A percentile compares a stretch with the other conserved stretches of the same genome.
phyloP scores from a whole-genome alignment of 768 basidiomycete species.

The Baorangia bicolor region DNA sequence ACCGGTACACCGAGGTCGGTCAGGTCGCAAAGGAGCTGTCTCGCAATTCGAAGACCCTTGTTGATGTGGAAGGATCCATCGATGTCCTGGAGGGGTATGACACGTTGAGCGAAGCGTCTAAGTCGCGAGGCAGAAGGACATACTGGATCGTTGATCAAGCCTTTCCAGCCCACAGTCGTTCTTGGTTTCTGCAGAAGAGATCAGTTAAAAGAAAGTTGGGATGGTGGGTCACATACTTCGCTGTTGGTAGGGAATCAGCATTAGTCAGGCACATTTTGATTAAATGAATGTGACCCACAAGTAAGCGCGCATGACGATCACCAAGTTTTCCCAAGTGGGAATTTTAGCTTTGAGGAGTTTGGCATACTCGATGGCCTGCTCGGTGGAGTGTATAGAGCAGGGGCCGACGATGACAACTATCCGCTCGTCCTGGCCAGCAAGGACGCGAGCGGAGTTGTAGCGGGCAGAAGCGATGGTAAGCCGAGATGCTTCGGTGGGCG shows the following conservation, averaged over 20 bases:
- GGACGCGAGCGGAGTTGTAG: constrained; percentile 71
- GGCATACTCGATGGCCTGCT: constrained; percentile 84
- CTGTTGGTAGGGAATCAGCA: constrained; percentile 34
- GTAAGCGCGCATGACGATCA: constrained; percentile 96
- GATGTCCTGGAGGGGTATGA: constrained; percentile 50
- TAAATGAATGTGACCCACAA: constrained; percentile 60
- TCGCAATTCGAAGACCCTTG: constrained; percentile 87
- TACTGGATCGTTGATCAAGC: constrained; percentile 85
- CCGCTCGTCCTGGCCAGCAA: constrained; percentile 83
- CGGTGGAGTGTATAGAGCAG: constrained; percentile 90
- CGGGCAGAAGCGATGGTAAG: constrained; percentile 80
- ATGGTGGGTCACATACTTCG: constrained; percentile 32
- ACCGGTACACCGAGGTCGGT: constrained; percentile 89
- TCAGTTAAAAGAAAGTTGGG: constrained; percentile 8
- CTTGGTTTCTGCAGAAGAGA: constrained; percentile 72
- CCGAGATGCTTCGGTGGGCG: constrained; percentile 60
- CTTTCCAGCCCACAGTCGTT: constrained; percentile 98
- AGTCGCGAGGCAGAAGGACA: neutral
- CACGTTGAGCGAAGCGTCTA: neutral
- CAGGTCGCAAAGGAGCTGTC: constrained; percentile 89
- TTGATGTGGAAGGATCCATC: constrained; percentile 95
- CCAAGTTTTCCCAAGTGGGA: constrained; percentile 67
- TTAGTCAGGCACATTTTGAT: constrained; percentile 26
- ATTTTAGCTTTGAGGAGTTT: constrained; percentile 67
- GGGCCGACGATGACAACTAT: constrained; percentile 92